Conservation (phyloP, 164 flowering plant genomes). For the Aristolochia fimbriata region DNA sequence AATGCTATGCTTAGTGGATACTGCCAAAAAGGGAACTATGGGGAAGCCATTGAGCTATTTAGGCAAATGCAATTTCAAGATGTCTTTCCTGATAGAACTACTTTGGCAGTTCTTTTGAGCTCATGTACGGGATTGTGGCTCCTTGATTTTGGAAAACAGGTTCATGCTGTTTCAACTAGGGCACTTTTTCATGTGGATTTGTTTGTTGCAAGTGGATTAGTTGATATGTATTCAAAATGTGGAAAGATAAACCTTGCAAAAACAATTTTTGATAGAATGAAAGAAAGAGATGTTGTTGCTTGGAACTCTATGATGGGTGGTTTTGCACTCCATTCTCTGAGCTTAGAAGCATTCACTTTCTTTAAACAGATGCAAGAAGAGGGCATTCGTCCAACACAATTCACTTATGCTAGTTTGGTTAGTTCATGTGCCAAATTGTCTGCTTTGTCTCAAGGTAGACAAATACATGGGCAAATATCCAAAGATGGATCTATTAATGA, state of each 20-base stretch:
- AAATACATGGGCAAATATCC: conserved; percentile 49
- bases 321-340: conserved; percentile 41
- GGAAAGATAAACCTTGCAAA: conserved; percentile 39
- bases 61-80: conserved; percentile 62
- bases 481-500: conserved; percentile 33
- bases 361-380: conserved; percentile 47
- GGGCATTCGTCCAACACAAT: conserved; percentile 47
- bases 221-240: conserved; percentile 63
- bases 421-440: conserved; percentile 52
- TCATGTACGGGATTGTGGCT: conserved; percentile 58
- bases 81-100: conserved; percentile 52
- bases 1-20: conserved; percentile 71
- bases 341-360: conserved; percentile 44
- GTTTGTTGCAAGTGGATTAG: conserved; percentile 66
- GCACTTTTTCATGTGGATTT: conserved; percentile 35
- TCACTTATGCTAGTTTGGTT: conserved; percentile 48
- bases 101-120: conserved; percentile 51
- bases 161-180: conserved; percentile 50
- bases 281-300: conserved; percentile 49
- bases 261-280: conserved; percentile 30
- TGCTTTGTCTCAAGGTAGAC: conserved; percentile 54
- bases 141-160: conserved; percentile 58
- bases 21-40: conserved; percentile 38
- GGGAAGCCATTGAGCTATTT: conserved; percentile 52
- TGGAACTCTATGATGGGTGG: conserved; percentile 81